Evolutionary conservation across 805 yeast species (phyloP).

Genomic region (Candida maltosa): DNA sequence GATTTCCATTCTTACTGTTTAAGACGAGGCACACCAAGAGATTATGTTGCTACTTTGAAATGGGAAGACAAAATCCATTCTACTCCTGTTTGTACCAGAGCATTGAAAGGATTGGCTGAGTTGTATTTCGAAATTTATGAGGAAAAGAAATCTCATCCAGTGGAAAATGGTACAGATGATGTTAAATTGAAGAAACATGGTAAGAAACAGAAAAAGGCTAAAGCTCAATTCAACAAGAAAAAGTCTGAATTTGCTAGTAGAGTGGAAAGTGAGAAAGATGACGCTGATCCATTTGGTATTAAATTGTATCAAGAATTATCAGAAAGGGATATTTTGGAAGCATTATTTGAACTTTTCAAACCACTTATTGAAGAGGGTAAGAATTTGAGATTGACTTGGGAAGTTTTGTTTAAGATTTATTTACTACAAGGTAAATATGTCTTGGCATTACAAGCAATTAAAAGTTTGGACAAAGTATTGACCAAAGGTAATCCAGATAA

Average conservation of each 20-base stretch:
- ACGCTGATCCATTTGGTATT: conserved; percentile 61
- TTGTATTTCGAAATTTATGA: conserved; percentile 46
- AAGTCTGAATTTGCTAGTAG: conserved; percentile 50
- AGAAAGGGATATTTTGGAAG: conserved; percentile 38
- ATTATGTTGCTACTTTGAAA: conserved; percentile 67
- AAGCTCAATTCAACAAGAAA: conserved; percentile 46
- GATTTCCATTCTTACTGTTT: conserved; percentile 93
- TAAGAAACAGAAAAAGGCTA: conserved; percentile 58
- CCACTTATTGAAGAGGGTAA: conserved; percentile 43
- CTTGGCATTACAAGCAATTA: conserved; percentile 43
- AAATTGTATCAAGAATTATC: conserved; percentile 28
- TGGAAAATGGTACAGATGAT: conserved; percentile 14
- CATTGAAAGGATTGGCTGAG: conserved; percentile 59
- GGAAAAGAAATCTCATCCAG: conserved; percentile 14
- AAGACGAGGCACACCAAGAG: conserved; percentile 86
- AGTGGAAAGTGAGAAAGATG: conserved; percentile 45
- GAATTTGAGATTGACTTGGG: conserved; percentile 36
- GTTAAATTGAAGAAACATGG: conserved; percentile 21
- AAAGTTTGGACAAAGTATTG: conserved; percentile 37
- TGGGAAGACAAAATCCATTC: conserved; percentile 81
- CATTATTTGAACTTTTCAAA: conserved; percentile 39
- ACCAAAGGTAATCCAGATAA: too few species aligned
- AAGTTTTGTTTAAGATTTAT: conserved; percentile 38
- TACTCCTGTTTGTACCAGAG: conserved; percentile 71
- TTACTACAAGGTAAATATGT: conserved; percentile 43